Evolutionary conservation across 345 rosid species (phyloP).

Genomic region (Eutrema yunnanense): DNA sequence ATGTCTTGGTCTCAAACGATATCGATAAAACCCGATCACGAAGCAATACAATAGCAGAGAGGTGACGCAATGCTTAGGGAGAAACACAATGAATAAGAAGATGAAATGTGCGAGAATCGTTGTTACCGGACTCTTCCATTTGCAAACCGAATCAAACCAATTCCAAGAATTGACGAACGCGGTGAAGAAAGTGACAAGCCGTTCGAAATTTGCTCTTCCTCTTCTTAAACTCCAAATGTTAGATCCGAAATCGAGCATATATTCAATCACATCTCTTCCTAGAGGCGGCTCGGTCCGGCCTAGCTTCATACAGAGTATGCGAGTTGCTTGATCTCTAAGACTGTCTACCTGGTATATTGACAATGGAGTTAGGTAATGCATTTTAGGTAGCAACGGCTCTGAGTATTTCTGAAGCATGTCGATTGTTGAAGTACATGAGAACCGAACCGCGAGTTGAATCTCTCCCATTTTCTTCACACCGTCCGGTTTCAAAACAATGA

Average conservation of each 20-base stretch:
- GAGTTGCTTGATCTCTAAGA: slow-evolving; percentile 41
- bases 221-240: slow-evolving; percentile 31
- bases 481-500: slow-evolving; percentile 32
- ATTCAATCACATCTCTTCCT: slow-evolving; percentile 36
- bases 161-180: slow-evolving; percentile 6
- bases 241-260: slow-evolving; percentile 30
- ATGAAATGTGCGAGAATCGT: slow-evolving; percentile 41
- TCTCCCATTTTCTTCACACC: slow-evolving; percentile 51
- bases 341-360: slow-evolving; percentile 34
- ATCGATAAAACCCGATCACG: slow-evolving; percentile 41
- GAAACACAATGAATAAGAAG: slow-evolving; percentile 38
- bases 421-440: slow-evolving; percentile 29
- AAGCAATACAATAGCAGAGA: slow-evolving; percentile 35
- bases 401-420: slow-evolving; percentile 35
- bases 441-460: slow-evolving; percentile 38
- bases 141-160: slow-evolving; percentile 32
- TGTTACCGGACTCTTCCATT: slow-evolving; percentile 29
- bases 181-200: slow-evolving; percentile 12
- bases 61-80: slow-evolving; percentile 17
- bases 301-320: slow-evolving; percentile 27
- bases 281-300: slow-evolving; percentile 33
- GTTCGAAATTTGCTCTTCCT: slow-evolving; percentile 29
- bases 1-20: slow-evolving; percentile 33
- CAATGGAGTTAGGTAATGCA: slow-evolving; percentile 39
- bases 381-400: slow-evolving; percentile 35